Evolutionary conservation across 495 filamentous ascomycete species (phyloP).

Genomic region (Hypoxylon trugodes): DNA sequence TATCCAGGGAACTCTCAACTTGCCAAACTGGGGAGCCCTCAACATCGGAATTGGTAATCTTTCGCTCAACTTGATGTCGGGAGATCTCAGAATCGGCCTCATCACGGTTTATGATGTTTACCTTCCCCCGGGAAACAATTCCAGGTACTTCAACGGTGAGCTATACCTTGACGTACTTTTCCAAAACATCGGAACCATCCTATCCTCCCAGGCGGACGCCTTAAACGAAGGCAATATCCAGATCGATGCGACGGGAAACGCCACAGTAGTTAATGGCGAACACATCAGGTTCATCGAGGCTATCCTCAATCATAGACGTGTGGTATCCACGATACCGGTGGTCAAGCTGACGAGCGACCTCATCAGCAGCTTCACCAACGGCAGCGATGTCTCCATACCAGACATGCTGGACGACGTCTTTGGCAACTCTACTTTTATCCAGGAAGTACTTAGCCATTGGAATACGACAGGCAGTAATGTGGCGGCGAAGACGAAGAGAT

Average conservation of each 20-base stretch:
- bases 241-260: constrained; percentile 53
- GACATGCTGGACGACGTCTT: constrained; percentile 39
- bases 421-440: constrained; percentile 43
- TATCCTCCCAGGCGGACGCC: constrained; percentile 44
- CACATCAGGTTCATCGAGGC: constrained; percentile 55
- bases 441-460: constrained; percentile 40
- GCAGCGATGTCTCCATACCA: constrained; percentile 23
- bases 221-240: constrained; percentile 50
- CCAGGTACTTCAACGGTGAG: constrained; percentile 48
- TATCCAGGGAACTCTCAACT: constrained; percentile 46
- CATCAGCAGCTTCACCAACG: constrained; percentile 41
- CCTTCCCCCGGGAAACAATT: constrained; percentile 58
- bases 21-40: constrained; percentile 58
- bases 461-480: constrained; percentile 16
- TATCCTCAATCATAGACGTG: constrained; percentile 53
- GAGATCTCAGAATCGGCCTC: constrained; percentile 51
- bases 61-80: constrained; percentile 53
- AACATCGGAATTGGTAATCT: constrained; percentile 60
- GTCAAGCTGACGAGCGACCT: constrained; percentile 48
- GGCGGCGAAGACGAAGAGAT: constrained; percentile 13
- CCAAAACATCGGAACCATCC: constrained; percentile 49
- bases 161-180: constrained; percentile 46
- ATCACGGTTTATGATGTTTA: constrained; percentile 51
- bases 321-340: constrained; percentile 49
- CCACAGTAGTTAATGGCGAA: constrained; percentile 52